Evolutionary conservation across 305 asterid species (phyloP).

Genomic region (Rubia peregrina): DNA sequence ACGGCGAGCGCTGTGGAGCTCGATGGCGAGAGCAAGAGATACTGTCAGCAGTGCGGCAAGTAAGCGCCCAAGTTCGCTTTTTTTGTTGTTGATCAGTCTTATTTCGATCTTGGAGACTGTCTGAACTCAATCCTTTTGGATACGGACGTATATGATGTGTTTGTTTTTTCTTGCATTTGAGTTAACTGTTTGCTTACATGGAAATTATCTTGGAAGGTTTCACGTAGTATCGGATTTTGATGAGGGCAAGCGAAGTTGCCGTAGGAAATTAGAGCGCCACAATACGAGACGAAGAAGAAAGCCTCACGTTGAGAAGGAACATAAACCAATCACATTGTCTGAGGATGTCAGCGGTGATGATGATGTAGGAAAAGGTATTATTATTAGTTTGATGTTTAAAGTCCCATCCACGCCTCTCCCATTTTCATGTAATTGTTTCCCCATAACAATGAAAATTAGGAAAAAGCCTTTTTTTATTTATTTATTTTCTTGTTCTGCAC

Average conservation of each 20-base stretch:
- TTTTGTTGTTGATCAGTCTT: neutral
- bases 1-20: slow-evolving; percentile 50
- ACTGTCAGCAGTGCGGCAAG: slow-evolving; percentile 97
- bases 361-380: slow-evolving; percentile 55
- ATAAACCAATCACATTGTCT: slow-evolving; percentile 30
- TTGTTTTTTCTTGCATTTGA: neutral
- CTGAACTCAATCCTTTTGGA: neutral
- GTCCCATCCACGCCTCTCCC: neutral
- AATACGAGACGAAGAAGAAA: slow-evolving; percentile 73
- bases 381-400: neutral
- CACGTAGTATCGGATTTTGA: slow-evolving; percentile 77
- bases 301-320: slow-evolving; percentile 40
- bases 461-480: too few species aligned
- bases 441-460: neutral
- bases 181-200: slow-evolving; percentile 12
- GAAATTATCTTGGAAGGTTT: slow-evolving; percentile 50
- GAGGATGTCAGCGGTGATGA: slow-evolving; percentile 58
- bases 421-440: neutral
- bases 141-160: neutral
- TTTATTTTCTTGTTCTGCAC: slow-evolving; percentile 12
- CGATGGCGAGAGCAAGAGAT: slow-evolving; percentile 76
- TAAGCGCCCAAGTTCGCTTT: slow-evolving; percentile 21
- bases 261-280: slow-evolving; percentile 81
- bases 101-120: neutral
- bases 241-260: slow-evolving; percentile 93